A percentile compares a stretch with the other conserved stretches of the same genome.
Evolutionary conservation across 305 asterid species (phyloP).

Genomic region (Fraxinus albicans): DNA sequence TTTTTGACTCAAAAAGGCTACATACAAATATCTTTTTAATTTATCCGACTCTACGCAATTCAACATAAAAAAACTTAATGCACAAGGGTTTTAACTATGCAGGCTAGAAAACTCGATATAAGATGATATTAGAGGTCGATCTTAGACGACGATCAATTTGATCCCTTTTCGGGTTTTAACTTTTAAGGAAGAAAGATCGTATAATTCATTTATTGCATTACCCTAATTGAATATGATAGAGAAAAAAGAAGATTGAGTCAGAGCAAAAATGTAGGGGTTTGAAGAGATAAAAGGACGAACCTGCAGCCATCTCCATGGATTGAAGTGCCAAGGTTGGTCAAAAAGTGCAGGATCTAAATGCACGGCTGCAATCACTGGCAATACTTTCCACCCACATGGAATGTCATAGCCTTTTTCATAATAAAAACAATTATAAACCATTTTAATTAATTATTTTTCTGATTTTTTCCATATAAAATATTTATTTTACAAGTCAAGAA

Average conservation of each 20-base stretch:
- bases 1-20: neutral
- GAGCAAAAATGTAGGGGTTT: constrained; percentile 35
- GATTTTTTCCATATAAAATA: neutral
- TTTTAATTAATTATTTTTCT: neutral
- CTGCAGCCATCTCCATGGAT: constrained; percentile 99
- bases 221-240: constrained; percentile 17
- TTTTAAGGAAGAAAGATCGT: too few relatives aligned
- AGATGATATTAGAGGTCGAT: neutral
- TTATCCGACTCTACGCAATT: neutral
- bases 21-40: too few relatives aligned
- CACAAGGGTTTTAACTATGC: neutral
- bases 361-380: constrained; percentile 95
- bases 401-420: constrained; percentile 75
- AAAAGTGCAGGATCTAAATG: constrained; percentile 87
- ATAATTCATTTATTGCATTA: neutral
- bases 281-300: constrained; percentile 35
- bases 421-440: neutral
- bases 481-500: neutral
- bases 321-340: constrained; percentile 86
- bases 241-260: neutral
- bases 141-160: neutral
- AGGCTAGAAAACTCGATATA: neutral
- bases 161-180: neutral
- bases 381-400: constrained; percentile 98
- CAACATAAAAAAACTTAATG: too few relatives aligned